Base-by-base conservation (phyloP, 192 early-diverging fungal genomes). In the Backusella westeae region DNA sequence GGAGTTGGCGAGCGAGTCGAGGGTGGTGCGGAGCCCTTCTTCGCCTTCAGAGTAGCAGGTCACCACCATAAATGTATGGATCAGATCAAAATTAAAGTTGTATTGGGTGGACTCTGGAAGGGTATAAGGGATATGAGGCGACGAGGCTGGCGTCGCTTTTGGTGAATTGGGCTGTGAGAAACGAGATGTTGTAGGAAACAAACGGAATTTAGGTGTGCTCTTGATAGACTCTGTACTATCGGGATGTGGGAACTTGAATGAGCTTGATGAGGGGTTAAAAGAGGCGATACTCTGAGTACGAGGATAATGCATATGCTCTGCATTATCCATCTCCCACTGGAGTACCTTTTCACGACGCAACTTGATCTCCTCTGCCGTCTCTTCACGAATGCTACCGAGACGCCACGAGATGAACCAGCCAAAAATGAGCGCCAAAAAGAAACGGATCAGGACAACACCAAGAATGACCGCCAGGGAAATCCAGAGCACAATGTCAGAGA, bases 21-120 rank as follows among this genome's bases (percentile, higher is more conserved):
- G 81, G 15, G 93, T 94, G 44, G 88, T 88, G 29, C 91, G 86
- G 46, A 95, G 84, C 5, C 90, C 89, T 38, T 93, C 89, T 74
- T 86, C 84, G 49, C 91, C 92, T 80, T 94, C 93, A 32, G 94
- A 95, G 78, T 94, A 93, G 75, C 92, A 94, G 12, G 93, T 92
- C 1, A 94, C 90, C 17, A 93, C 80, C 84, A 94, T 87, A 59
- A 94, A 85, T 21, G 91, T 92, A 80, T 93, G 90, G 34, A 91
- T 82, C 15, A 92, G 80, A 35, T 90, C 83, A 73, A 89, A 80
- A 67, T 86, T 85, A 14, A 87, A 88, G 38, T 84, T 83, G 41
- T 82, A 85, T 7, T 81, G 71, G 10, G 69, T 71, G n/a, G 78
- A 46, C 72, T 12, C 72, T 8, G 34, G 39, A 23, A 74, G 29